phyloP scores from a whole-genome alignment of 805 yeast species.

The Jamesozyma lodderae region DNA sequence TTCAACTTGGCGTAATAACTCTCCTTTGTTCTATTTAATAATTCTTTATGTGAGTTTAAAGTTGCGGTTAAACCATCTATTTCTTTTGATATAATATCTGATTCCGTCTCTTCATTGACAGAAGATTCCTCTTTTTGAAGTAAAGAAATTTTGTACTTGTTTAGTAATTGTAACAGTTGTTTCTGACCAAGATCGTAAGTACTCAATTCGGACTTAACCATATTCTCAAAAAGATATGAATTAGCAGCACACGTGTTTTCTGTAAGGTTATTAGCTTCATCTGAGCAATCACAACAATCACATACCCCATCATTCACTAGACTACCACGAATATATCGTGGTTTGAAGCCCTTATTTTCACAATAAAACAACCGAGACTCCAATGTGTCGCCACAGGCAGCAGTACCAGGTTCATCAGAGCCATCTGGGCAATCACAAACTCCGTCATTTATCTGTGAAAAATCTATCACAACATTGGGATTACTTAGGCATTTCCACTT shows the following conservation, averaged over 20 bases:
- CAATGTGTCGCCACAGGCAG: constrained; percentile 49
- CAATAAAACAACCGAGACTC: constrained; percentile 53
- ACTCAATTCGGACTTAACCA: constrained; percentile 41
- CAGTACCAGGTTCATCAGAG: constrained; percentile 92
- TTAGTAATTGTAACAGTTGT: constrained; percentile 28
- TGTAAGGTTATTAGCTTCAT: constrained; percentile 39
- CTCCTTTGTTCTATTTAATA: constrained; percentile 15
- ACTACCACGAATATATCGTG: constrained; percentile 53
- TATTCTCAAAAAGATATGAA: constrained; percentile 17
- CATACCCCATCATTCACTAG: constrained; percentile 85
- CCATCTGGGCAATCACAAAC: constrained; percentile 98
- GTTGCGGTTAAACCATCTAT: constrained; percentile 7
- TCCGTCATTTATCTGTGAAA: constrained; percentile 70
- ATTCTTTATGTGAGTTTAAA: constrained; percentile 13
- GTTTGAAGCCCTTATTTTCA: constrained; percentile 59
- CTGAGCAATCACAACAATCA: constrained; percentile 97
- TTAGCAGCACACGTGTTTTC: constrained; percentile 21
- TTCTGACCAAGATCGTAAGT: constrained; percentile 43
- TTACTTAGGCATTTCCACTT: constrained; percentile 63
- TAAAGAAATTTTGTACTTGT: constrained; percentile 13
- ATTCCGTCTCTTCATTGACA: constrained; percentile 2
- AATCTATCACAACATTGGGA: constrained; percentile 54
- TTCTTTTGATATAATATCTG: constrained; percentile 6
- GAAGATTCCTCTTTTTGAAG: constrained; percentile 10
- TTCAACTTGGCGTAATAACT: constrained; percentile 14